Evolutionary conservation across 1,139 yeast genomes (phyloP), one percentile per base, ranked within the genome.

Genomic region (Pichia kudriavzevii): DNA sequence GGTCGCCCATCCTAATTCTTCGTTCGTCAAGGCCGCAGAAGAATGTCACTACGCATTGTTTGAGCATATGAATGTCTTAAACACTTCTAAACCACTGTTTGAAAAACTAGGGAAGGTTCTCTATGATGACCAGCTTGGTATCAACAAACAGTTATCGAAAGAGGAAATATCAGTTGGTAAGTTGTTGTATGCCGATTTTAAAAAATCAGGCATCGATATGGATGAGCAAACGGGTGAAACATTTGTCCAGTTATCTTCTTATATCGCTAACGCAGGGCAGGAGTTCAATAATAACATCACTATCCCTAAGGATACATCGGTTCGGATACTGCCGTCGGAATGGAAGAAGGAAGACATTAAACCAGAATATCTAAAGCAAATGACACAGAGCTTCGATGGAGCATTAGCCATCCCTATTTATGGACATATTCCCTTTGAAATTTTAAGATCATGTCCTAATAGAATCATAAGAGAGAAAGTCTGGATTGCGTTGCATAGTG

Each of bases 61-160:
- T 59, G 95, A 87, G 44, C 88, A 80, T 57, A 93, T 91, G 99
- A 91, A 87, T 58, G 74, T 81, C 41, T 65, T 91, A 32, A 91
- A 91, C 56, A 91, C 97, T 6, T 81, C 85, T 41, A 83, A 79
- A 12, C 81, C 74, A 30, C 64, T 91, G 28, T 85, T 79, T 52
- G 59, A 63, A 28, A 74, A 71, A 36, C 65, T 91, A 31, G 68
- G 70, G 22, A 58, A 59, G 12, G 79, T 82, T 1, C 58, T 88
- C 40, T 30, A 32, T 18, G 32, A 35, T 11, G 56, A 63, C 4
- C 69, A 70, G 32, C 54, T 61, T 5, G 53, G 53, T 3, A 58
- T 79, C 2, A 40, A 54, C 4, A 32, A 47, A 1, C 46, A 60
- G 19, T 62, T 88, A 20, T 57, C 77, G 2, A 59, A 60, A 3